Base-by-base conservation (phyloP, 1,284 basidiomycete genomes). In the Cutaneotrichosporon mucoides region DNA sequence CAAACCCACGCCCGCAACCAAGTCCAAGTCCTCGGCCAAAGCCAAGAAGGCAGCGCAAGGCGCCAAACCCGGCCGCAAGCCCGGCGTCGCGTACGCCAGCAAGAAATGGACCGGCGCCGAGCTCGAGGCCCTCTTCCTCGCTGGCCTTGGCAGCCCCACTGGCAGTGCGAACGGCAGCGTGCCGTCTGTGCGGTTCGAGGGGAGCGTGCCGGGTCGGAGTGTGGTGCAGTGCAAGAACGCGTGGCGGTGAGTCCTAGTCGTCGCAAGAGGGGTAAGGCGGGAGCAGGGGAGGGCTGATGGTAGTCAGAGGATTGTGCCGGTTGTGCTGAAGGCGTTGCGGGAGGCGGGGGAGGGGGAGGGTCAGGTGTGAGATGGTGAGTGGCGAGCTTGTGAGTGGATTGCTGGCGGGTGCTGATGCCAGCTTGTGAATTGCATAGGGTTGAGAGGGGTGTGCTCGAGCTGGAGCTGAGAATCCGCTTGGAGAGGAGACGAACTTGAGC, bases 221-320 rank as follows among this genome's bases (percentile, higher is more conserved):
- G 34, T 48, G 3, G 13, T 11, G 46, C 46, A 48, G 34, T 48
- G 46, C 34, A 36, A 3, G 46, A 48, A 48, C n/a, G 46, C 46
- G 33, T 48, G 46, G 46, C 46, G 46, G 46, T 48, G 46, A 48
- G 46, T 47, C 24, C 44, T n/a, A 48, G 46, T 24, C 24, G 24
- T 2, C 24, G 24, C 24, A 24, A 24, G 24, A 24, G 24, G 2
- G 24, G n/a, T n/a, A n/a, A n/a, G n/a, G n/a, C n/a, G n/a, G 44
- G 8, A 7, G 15, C n/a, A 24, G 44, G 15, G 16, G 16, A 3
- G 44, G 6, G 33, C 46, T 48, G 5, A 48, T 33, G 13, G 10
- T 33, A 48, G 46, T 11, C 46, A 48, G 46, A 24, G 46, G 33
- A 33, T 48, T 33, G n/a, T 48, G 24, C 46, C 46, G 24, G 12